A percentile compares a stretch with the other conserved stretches of the same genome.
Evolutionary conservation across 768 basidiomycete species (phyloP).

Genomic region (Rhizopogon salebrosus): DNA sequence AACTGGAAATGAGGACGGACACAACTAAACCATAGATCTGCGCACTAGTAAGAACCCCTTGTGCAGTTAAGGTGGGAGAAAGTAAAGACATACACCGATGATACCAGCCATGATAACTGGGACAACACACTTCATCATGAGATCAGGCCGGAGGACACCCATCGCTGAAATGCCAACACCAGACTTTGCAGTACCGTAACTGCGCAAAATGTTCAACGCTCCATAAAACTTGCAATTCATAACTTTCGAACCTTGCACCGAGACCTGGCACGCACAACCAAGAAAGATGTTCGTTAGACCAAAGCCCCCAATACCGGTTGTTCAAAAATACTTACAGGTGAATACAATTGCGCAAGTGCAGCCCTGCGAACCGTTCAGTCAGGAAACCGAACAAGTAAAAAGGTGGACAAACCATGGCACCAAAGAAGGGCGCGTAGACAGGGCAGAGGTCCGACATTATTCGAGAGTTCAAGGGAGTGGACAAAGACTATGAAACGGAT

Average conservation of each 20-base stretch:
- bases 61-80: neutral
- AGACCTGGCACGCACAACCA: slow-evolving; percentile 48
- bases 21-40: slow-evolving; percentile 98
- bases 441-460: slow-evolving; percentile 79
- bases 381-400: neutral
- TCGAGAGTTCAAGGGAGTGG: slow-evolving; percentile 3
- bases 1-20: slow-evolving; percentile 89
- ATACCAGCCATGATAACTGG: slow-evolving; percentile 99
- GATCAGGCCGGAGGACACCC: slow-evolving; percentile 94
- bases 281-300: neutral
- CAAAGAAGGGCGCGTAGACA: slow-evolving; percentile 98
- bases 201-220: slow-evolving; percentile 23
- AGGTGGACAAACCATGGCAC: slow-evolving; percentile 72
- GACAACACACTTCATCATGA: slow-evolving; percentile 97
- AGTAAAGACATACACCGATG: slow-evolving; percentile 71
- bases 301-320: neutral
- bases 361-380: slow-evolving; percentile 48
- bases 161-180: slow-evolving; percentile 97
- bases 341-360: slow-evolving; percentile 97
- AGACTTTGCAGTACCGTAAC: slow-evolving; percentile 99
- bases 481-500: neutral
- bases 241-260: slow-evolving; percentile 66
- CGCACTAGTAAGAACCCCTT: neutral
- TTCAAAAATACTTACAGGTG: slow-evolving; percentile 66
- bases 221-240: neutral